Conservation (phyloP, 345 rosid genomes). For the Passiflora organensis region DNA sequence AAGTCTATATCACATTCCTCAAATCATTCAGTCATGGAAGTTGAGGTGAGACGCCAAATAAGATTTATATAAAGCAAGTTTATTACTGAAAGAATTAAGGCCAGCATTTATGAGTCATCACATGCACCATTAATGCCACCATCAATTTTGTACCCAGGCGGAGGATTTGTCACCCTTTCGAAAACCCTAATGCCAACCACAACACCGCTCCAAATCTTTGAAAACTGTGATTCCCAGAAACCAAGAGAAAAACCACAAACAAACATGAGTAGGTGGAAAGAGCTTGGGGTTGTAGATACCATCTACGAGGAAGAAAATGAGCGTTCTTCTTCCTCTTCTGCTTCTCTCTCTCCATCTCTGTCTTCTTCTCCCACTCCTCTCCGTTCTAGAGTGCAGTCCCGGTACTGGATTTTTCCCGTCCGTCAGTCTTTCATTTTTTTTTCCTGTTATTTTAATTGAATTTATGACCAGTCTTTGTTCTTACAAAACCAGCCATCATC, state of each 20-base stretch:
- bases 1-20: too few relatives aligned
- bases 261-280: constrained; percentile 48
- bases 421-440: neutral
- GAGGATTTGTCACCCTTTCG: constrained; percentile 17
- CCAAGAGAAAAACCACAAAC: neutral
- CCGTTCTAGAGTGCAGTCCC: constrained; percentile 46
- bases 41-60: too few relatives aligned
- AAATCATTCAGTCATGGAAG: too few relatives aligned
- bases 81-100: constrained; percentile 6
- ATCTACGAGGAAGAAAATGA: constrained; percentile 77
- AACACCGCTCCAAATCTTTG: neutral
- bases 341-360: constrained; percentile 24
- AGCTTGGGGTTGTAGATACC: constrained; percentile 64
- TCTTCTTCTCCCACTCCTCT: constrained; percentile 40
- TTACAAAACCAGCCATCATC: too few relatives aligned
- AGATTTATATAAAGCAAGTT: too few relatives aligned
- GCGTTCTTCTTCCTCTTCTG: constrained; percentile 28
- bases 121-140: constrained; percentile 47
- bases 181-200: constrained; percentile 13
- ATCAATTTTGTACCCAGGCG: constrained; percentile 14
- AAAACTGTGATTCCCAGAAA: neutral
- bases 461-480: too few relatives aligned
- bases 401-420: constrained; percentile 31
- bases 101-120: constrained; percentile 53
- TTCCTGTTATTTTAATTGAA: neutral